Evolutionary conservation across 2,329 filamentous ascomycete genomes (phyloP).

Genomic region (Claviceps monticola): DNA sequence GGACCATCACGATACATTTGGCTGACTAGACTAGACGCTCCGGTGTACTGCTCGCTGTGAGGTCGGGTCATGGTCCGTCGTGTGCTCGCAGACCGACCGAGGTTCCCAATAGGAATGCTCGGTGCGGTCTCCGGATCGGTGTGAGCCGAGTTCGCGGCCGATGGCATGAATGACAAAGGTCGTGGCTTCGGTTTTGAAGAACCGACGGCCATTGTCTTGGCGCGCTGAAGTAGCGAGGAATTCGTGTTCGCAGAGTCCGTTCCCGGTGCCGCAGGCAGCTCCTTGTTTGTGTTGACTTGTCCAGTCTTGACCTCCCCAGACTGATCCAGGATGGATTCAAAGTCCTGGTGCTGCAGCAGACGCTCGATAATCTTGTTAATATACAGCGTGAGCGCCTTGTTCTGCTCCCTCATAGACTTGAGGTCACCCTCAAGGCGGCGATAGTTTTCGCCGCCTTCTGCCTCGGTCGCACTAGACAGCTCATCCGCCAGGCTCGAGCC

Average conservation of each 20-base stretch:
- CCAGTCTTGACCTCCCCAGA: slow-evolving; percentile 39
- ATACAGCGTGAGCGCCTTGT: slow-evolving; percentile 93
- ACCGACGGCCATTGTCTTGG: slow-evolving; percentile 45
- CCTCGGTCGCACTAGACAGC: slow-evolving; percentile 54
- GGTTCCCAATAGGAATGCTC: slow-evolving; percentile 54
- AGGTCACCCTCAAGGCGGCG: slow-evolving; percentile 66
- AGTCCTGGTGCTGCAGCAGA: slow-evolving; percentile 84
- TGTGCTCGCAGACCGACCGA: slow-evolving; percentile 38
- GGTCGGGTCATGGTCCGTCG: slow-evolving; percentile 36
- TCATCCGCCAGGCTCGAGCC: slow-evolving; percentile 70
- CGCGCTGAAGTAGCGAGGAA: slow-evolving; percentile 41
- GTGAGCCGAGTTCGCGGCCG: slow-evolving; percentile 27
- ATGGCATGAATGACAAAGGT: slow-evolving; percentile 44
- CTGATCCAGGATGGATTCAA: slow-evolving; percentile 83
- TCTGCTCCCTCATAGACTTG: slow-evolving; percentile 74
- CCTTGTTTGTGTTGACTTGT: slow-evolving; percentile 54
- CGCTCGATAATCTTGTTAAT: slow-evolving; percentile 99
- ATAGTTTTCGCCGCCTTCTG: slow-evolving; percentile 45
- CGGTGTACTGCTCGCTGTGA: slow-evolving; percentile 49
- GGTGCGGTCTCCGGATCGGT: slow-evolving; percentile 62
- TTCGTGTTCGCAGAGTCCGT: slow-evolving; percentile 23
- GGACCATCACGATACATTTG: slow-evolving; percentile 75
- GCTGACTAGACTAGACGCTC: slow-evolving; percentile 60
- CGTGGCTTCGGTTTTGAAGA: slow-evolving; percentile 32
- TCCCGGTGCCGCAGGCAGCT: slow-evolving; percentile 57